Evolutionary conservation across 2,329 filamentous ascomycete species (phyloP).

Genomic region (Aureobasidium vineae): DNA sequence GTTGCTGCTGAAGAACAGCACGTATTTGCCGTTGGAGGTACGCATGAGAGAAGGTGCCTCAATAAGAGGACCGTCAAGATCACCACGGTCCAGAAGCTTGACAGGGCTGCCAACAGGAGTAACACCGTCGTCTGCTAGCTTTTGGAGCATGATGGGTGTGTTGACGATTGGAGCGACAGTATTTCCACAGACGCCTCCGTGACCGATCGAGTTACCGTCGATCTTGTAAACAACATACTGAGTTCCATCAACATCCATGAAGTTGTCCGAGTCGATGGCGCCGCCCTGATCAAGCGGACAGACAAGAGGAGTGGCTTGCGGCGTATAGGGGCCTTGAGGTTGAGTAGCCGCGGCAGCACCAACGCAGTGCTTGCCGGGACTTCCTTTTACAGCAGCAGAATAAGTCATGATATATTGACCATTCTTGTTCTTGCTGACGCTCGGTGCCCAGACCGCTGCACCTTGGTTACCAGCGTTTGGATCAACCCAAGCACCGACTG

Average conservation of each 20-base stretch:
- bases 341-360: slow-evolving; percentile 32
- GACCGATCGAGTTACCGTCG: slow-evolving; percentile 34
- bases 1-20: slow-evolving; percentile 37
- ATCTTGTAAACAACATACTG: slow-evolving; percentile 36
- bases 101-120: slow-evolving; percentile 32
- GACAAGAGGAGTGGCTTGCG: slow-evolving; percentile 32
- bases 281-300: slow-evolving; percentile 35
- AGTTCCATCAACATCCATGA: slow-evolving; percentile 32
- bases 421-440: slow-evolving; percentile 34
- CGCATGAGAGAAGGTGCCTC: slow-evolving; percentile 35
- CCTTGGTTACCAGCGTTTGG: slow-evolving; percentile 30
- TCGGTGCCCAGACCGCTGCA: slow-evolving; percentile 40
- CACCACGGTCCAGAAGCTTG: slow-evolving; percentile 32
- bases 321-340: slow-evolving; percentile 34
- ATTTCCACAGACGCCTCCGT: slow-evolving; percentile 34
- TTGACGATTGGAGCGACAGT: slow-evolving; percentile 27
- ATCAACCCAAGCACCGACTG: slow-evolving; percentile 36
- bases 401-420: slow-evolving; percentile 36
- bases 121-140: slow-evolving; percentile 32
- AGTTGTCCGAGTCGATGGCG: slow-evolving; percentile 35
- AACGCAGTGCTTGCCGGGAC: slow-evolving; percentile 33
- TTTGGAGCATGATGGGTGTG: slow-evolving; percentile 36
- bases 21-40: slow-evolving; percentile 34
- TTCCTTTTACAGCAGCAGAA: slow-evolving; percentile 33
- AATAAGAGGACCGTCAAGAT: slow-evolving; percentile 33